Conservation (phyloP, 1,284 basidiomycete genomes). For the Mycena sp. region DNA sequence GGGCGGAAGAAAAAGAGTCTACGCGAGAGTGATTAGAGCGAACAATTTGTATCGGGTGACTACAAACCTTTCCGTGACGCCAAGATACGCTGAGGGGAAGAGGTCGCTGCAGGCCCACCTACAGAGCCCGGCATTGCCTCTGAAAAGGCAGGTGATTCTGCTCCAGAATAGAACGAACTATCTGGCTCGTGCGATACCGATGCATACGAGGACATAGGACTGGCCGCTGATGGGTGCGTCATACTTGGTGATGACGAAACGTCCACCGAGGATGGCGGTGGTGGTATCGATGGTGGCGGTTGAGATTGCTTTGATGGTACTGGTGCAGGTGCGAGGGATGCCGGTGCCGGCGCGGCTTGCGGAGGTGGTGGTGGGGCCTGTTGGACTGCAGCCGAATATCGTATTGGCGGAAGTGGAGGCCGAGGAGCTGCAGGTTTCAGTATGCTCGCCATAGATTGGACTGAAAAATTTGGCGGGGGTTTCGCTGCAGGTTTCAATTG, state of each 20-base stretch:
- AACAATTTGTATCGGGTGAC: slow-evolving; percentile 45
- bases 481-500: slow-evolving; percentile 67
- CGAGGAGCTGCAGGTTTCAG: slow-evolving; percentile 70
- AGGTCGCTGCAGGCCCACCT: slow-evolving; percentile 59
- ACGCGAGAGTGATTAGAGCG: slow-evolving; percentile 45
- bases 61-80: slow-evolving; percentile 17
- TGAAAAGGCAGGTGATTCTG: slow-evolving; percentile 74
- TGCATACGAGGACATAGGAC: slow-evolving; percentile 80
- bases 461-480: slow-evolving; percentile 81
- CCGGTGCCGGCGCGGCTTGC: slow-evolving; percentile 41
- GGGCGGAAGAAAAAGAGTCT: slow-evolving; percentile 31
- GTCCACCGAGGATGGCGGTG: slow-evolving; percentile 53
- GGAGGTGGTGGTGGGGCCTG: slow-evolving; percentile 40
- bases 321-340: slow-evolving; percentile 39
- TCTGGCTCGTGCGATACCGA: slow-evolving; percentile 75
- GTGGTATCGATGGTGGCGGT: slow-evolving; percentile 48
- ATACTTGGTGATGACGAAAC: slow-evolving; percentile 78
- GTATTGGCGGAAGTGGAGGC: slow-evolving; percentile 79
- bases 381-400: slow-evolving; percentile 80
- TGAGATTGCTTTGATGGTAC: slow-evolving; percentile 29
- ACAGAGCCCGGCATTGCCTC: slow-evolving; percentile 65
- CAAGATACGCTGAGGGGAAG: slow-evolving; percentile 63
- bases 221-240: slow-evolving; percentile 81
- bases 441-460: slow-evolving; percentile 84
- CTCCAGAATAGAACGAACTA: slow-evolving; percentile 62